Conservation (phyloP, 257 asterid species). For the Primulina huaijiensis region DNA sequence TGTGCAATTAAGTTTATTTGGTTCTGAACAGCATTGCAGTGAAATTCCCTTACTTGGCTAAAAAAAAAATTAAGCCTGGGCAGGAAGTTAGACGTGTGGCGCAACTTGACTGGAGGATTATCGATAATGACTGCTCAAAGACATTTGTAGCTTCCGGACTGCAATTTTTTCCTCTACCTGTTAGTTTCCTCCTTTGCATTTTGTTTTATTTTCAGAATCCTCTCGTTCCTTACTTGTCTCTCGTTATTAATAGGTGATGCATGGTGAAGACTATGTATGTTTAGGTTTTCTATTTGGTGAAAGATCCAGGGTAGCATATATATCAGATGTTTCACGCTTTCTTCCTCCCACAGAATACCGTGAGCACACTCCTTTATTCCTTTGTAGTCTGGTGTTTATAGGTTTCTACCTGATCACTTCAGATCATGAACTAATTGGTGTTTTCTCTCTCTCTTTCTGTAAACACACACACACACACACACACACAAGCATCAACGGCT, state of each 20-base stretch:
- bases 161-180: conserved; percentile 83
- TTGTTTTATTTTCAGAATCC: conserved; percentile 23
- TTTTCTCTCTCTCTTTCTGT: too few species aligned
- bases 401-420: too few species aligned
- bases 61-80: conserved; percentile 73
- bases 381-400: neutral
- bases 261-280: conserved; percentile 92
- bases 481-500: too few species aligned
- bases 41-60: conserved; percentile 85
- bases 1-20: conserved; percentile 26
- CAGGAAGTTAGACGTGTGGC: conserved; percentile 95
- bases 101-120: conserved; percentile 82
- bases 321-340: conserved; percentile 88
- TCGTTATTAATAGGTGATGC: conserved; percentile 77
- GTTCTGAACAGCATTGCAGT: conserved; percentile 61
- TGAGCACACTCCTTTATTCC: conserved; percentile 38
- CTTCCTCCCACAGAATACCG: conserved; percentile 73
- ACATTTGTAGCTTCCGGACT: conserved; percentile 86
- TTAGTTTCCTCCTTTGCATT: conserved; percentile 40
- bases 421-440: too few species aligned
- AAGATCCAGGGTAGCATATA: conserved; percentile 71
- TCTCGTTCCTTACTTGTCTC: conserved; percentile 5
- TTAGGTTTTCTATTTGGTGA: conserved; percentile 87
- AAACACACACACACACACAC: too few species aligned
- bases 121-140: conserved; percentile 67